Percentiles rank a stretch among this genome's conserved stretches.
phyloP scores from a whole-genome alignment of 148 eudicot genomes.

The Fagopyrum tataricum region DNA sequence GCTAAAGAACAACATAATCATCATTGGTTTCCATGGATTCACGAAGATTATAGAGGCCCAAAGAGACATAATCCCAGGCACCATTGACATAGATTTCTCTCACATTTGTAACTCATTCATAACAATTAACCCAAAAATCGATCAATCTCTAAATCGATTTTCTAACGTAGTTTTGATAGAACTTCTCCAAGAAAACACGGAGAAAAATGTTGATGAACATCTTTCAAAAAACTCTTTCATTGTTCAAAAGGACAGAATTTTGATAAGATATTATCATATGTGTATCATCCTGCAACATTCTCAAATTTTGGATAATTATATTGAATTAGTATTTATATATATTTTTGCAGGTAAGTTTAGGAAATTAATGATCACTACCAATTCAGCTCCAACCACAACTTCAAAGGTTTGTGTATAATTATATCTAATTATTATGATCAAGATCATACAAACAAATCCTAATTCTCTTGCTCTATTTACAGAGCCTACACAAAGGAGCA shows the following conservation, averaged over 20 bases:
- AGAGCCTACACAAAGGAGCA: not conserved
- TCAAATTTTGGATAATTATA: not conserved
- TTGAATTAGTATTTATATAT: not conserved
- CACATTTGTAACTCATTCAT: not conserved
- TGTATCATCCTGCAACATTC: not conserved
- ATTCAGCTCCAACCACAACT: not conserved
- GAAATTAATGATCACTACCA: conserved; percentile 3
- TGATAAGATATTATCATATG: not conserved
- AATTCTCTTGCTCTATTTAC: not conserved
- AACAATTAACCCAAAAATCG: not conserved
- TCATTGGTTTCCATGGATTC: conserved; percentile 13
- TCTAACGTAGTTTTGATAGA: not conserved
- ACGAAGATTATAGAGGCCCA: conserved; percentile 39
- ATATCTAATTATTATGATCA: not conserved
- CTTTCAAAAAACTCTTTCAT: not conserved
- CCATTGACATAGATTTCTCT: not conserved
- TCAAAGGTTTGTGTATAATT: conserved; percentile 7
- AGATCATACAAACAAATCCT: not conserved
- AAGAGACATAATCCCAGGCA: conserved; percentile 22
- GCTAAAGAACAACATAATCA: not conserved
- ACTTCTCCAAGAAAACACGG: not conserved
- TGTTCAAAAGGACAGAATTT: not conserved
- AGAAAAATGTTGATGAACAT: not conserved
- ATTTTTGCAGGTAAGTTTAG: conserved; percentile 11
- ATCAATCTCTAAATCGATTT: not conserved